A percentile compares a stretch with the other conserved stretches of the same genome.
Conservation (phyloP, 768 basidiomycete species). For the Omphalotus guepiniiformis region DNA sequence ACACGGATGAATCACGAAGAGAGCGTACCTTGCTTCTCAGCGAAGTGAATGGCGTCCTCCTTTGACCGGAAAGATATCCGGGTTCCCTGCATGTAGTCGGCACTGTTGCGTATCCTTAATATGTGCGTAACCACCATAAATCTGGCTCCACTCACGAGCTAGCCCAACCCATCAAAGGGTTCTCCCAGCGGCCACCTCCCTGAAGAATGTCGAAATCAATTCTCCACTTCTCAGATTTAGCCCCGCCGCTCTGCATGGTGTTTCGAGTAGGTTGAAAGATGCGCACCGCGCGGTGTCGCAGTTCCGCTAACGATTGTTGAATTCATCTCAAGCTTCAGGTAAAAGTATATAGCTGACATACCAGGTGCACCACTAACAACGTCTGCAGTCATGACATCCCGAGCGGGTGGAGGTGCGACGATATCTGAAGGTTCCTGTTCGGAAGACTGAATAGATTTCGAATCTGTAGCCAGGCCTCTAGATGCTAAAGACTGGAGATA, state of each 20-base stretch:
- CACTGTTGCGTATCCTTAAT: constrained; percentile 38
- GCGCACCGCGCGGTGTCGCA: constrained; percentile 82
- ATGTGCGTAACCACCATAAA: neutral
- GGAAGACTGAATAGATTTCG: neutral
- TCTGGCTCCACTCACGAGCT: constrained; percentile 66
- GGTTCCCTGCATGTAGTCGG: constrained; percentile 95
- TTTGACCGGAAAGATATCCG: constrained; percentile 78
- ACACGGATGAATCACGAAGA: constrained; percentile 2
- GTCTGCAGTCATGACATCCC: constrained; percentile 74
- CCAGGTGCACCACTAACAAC: constrained; percentile 83
- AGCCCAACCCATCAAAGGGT: constrained; percentile 96
- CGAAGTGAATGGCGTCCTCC: constrained; percentile 91
- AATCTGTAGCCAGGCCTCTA: constrained; percentile 1
- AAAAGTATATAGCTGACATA: constrained; percentile 30
- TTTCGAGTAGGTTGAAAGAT: constrained; percentile 92
- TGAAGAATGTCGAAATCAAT: constrained; percentile 93
- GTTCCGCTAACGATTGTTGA: constrained; percentile 57
- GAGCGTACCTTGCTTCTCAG: constrained; percentile 87
- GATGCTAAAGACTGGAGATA: neutral
- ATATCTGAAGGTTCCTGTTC: constrained; percentile 32
- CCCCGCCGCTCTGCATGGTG: constrained; percentile 91
- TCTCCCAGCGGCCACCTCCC: constrained; percentile 94
- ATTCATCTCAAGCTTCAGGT: constrained; percentile 1
- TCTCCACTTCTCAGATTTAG: constrained; percentile 85
- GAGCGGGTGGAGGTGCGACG: constrained; percentile 41